These are phyloP conservation scores for Venturiaceae sp. DNA, from an alignment of 2,329 filamentous ascomycete genomes.

Conservation along the genomic window DNA sequence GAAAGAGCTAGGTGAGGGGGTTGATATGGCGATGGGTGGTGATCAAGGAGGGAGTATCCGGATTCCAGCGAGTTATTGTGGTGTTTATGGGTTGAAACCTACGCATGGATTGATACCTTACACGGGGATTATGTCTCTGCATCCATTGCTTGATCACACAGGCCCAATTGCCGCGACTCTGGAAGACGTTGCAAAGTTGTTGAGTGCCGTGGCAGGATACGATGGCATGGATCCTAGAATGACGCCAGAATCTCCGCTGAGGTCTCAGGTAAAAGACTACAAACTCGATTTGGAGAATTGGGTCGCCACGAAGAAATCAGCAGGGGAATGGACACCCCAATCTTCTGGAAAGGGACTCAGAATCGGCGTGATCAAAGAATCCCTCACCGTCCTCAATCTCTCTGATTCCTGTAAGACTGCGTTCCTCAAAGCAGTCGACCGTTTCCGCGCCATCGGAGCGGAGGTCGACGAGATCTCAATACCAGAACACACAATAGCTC, in stretches of 20 bases:
- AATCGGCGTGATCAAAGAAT: constrained; percentile 38
- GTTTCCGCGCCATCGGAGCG: constrained; percentile 32
- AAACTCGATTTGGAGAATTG: constrained; percentile 16
- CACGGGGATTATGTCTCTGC: constrained; percentile 30
- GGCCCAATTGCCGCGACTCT: constrained; percentile 33
- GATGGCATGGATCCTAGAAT: constrained; percentile 35
- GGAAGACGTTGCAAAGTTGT: constrained; percentile 29
- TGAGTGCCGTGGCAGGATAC: constrained; percentile 33
- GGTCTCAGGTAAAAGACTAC: constrained; percentile 27
- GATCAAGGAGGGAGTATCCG: constrained; percentile 19
- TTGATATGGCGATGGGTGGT: constrained; percentile 26
- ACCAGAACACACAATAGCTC: constrained; percentile 36
- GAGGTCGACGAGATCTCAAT: constrained; percentile 35
- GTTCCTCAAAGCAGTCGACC: constrained; percentile 23
- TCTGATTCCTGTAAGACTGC: constrained; percentile 29
- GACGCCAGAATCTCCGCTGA: constrained; percentile 29
- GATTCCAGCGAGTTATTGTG: constrained; percentile 10
- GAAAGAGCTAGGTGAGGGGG: constrained; percentile 19
- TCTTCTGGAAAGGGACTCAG: constrained; percentile 29
- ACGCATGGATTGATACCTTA: constrained; percentile 35
- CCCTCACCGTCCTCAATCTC: constrained; percentile 28
- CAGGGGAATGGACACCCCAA: constrained; percentile 18
- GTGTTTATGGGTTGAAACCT: constrained; percentile 21
- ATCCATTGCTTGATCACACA: constrained; percentile 35
- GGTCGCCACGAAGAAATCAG: constrained; percentile 15